Conservation (phyloP, 1,139 yeast genomes). For the Candida sojae region DNA sequence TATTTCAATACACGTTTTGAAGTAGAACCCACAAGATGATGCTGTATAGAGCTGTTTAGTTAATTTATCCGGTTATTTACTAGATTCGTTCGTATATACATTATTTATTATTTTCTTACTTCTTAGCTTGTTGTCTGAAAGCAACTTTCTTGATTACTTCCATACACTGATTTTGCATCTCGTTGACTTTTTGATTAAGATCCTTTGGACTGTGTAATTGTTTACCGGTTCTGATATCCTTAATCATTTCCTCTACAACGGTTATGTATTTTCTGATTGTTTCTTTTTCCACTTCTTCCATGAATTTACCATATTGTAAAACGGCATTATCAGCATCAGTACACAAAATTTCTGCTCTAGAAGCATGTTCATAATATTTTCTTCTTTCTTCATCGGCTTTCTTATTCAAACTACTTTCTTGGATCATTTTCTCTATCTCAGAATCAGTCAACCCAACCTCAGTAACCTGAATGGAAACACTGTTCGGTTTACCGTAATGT, state of each 20-base stretch:
- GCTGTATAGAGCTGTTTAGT: neutral
- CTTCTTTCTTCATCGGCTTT: constrained; percentile 44
- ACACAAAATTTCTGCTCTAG: constrained; percentile 56
- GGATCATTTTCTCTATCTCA: constrained; percentile 58
- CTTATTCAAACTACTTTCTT: constrained; percentile 48
- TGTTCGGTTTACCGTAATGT: constrained; percentile 31
- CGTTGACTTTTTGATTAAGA: constrained; percentile 48
- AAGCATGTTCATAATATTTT: constrained; percentile 47
- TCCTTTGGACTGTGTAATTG: constrained; percentile 34
- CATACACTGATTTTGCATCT: constrained; percentile 52
- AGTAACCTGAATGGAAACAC: constrained; percentile 66
- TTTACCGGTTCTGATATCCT: constrained; percentile 41
- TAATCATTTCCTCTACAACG: constrained; percentile 43
- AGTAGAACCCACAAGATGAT: too few species aligned
- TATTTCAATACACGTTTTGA: too few species aligned
- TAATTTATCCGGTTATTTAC: neutral
- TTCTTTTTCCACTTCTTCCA: constrained; percentile 39
- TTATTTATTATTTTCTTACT: constrained; percentile 4
- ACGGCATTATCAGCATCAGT: constrained; percentile 57
- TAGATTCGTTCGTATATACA: neutral
- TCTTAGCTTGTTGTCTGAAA: constrained; percentile 30
- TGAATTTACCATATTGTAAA: constrained; percentile 41
- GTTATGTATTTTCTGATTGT: constrained; percentile 30
- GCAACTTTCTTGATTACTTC: constrained; percentile 57
- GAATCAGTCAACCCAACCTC: constrained; percentile 67